Base-by-base conservation (phyloP, 1,139 yeast species). In the Yamadazyma dendronema region DNA sequence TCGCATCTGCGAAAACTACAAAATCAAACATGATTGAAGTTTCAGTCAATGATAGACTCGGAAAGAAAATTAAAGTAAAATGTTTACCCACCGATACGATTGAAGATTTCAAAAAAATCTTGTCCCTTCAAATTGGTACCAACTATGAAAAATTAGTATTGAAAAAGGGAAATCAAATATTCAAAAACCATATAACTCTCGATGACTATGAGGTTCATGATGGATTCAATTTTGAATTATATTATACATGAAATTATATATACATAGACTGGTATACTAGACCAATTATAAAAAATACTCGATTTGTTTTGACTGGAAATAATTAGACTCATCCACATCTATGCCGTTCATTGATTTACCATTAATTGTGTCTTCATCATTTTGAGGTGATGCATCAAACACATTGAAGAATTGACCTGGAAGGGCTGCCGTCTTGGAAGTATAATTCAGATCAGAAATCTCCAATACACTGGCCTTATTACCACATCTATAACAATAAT, bases 301-400 rank as follows among this genome's bases (percentile, higher is more conserved):
- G 26, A 84, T 86, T 32, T 78, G 79, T 44, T 74, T 67, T 12
- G 65, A 61, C 21, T 38, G 40, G 28, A 44, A 54, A 35, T 47
- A 53, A 11, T 28, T 6, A 10, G 24, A 7, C 8, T 57, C 56
- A 19, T 53, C 48, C 40, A 57, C 45, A 34, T 58, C 53, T 29
- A 54, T 46, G 8, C 74, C 75, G 49, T 67, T 68, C 24, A 67
- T 68, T 28, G 72, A 57, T 35, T 65, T 64, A 6, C 75, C 76
- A 42, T 59, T 66, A 3, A 52, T 32, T 1, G 76, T 68, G 41
- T 71, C 77, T 43, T 67, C 62, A 43, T 74, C 73, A 52, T 79
- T 90, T 51, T 89, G 97, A 0, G 97, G 97, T 3, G 97, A 94
- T 12, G 96, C 97, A 46, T 88, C 97, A 62, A 94, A 94, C 1